These are phyloP conservation scores for Lepidium campestre DNA, from an alignment of 441 rosid species.

Conservation along the genomic window DNA sequence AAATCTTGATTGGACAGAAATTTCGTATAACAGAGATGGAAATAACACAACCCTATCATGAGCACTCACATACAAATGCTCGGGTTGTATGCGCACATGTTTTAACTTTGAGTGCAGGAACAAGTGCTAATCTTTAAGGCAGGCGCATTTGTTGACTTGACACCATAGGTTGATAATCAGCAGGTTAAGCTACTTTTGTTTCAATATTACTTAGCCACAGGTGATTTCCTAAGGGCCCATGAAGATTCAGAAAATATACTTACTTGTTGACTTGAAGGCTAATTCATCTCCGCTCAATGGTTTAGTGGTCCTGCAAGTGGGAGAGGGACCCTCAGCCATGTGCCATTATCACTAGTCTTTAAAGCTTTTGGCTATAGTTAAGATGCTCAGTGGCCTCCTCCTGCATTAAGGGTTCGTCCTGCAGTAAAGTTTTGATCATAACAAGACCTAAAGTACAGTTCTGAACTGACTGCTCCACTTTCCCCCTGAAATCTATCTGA, in stretches of 20 bases:
- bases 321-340: conserved; percentile 27
- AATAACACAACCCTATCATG: conserved; percentile 17
- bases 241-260: conserved; percentile 17
- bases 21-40: conserved; percentile 8
- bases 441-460: conserved; percentile 28
- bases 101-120: conserved; percentile 21
- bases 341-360: conserved; percentile 28
- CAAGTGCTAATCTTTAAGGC: conserved; percentile 19
- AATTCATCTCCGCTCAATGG: conserved; percentile 15
- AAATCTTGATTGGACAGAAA: conserved; percentile 26
- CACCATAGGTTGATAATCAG: conserved; percentile 21
- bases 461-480: conserved; percentile 18
- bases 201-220: conserved; percentile 20
- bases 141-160: conserved; percentile 26
- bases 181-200: conserved; percentile 17
- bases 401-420: conserved; percentile 17
- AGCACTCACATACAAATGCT: conserved; percentile 16
- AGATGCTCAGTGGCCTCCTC: conserved; percentile 25
- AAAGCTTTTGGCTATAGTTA: conserved; percentile 21
- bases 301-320: conserved; percentile 27
- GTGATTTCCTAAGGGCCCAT: conserved; percentile 27
- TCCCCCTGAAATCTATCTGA: conserved; percentile 27
- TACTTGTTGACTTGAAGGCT: conserved; percentile 27
- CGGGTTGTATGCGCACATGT: conserved; percentile 24
- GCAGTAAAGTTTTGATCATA: conserved; percentile 25